Conservation (phyloP, 2,329 filamentous ascomycete genomes). For the Alternaria conjuncta region DNA sequence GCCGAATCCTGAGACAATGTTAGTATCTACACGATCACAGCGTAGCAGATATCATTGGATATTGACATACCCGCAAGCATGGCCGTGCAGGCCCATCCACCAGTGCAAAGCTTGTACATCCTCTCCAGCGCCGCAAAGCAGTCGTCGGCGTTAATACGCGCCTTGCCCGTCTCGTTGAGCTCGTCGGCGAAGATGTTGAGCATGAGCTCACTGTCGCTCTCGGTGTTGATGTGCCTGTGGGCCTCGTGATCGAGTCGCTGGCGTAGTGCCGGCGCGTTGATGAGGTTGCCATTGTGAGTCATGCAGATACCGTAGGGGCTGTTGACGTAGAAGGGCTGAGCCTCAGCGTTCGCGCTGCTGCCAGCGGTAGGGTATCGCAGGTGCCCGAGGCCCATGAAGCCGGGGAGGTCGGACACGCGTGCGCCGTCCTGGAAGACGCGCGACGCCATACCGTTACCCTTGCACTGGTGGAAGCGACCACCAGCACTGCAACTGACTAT, state of each 20-base stretch:
- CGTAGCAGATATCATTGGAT: not conserved
- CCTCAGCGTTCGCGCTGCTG: constrained; percentile 81
- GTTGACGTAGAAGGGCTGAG: constrained; percentile 93
- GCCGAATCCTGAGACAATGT: constrained; percentile 65
- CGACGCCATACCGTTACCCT: constrained; percentile 86
- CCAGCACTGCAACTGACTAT: constrained; percentile 77
- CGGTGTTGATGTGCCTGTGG: constrained; percentile 87
- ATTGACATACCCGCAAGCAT: constrained; percentile 71
- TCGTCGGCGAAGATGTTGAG: constrained; percentile 88
- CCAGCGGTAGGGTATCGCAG: constrained; percentile 89
- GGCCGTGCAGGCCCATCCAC: constrained; percentile 79
- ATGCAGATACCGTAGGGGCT: constrained; percentile 81
- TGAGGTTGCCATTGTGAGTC: constrained; percentile 86
- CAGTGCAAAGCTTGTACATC: constrained; percentile 76
- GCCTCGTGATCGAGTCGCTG: constrained; percentile 77
- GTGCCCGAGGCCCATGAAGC: constrained; percentile 86
- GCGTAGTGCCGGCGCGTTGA: constrained; percentile 75
- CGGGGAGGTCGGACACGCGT: constrained; percentile 75
- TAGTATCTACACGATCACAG: constrained; percentile 9
- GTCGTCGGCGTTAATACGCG: constrained; percentile 78
- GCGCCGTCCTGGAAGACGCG: constrained; percentile 84
- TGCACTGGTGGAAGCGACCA: constrained; percentile 85
- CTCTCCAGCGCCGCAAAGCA: constrained; percentile 74
- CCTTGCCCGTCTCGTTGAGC: constrained; percentile 79
- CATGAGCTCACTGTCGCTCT: constrained; percentile 86